Percentiles rank a stretch among this genome's conserved stretches.
These are phyloP conservation scores for Geotrichum reessii DNA, from an alignment of 1,139 yeast species.

Conservation along the genomic window DNA sequence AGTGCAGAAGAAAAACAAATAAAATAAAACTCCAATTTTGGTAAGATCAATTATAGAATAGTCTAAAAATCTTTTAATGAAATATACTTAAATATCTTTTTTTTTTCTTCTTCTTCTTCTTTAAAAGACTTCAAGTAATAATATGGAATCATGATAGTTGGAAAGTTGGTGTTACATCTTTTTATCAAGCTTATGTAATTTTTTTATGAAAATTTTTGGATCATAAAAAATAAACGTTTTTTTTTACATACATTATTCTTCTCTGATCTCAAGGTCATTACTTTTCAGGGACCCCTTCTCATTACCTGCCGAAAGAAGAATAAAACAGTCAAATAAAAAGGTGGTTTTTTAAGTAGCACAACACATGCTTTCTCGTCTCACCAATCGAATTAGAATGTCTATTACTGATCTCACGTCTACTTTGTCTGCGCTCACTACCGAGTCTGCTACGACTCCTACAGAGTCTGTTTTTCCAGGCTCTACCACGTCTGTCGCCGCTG, in stretches of 20 bases:
- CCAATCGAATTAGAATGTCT: neutral
- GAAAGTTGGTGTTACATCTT: neutral
- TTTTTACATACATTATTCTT: too few relatives aligned
- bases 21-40: too few relatives aligned
- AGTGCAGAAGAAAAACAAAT: conserved; percentile 33
- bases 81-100: neutral
- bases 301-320: too few relatives aligned
- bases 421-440: neutral
- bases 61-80: neutral
- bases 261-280: too few relatives aligned
- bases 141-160: neutral
- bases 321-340: too few relatives aligned
- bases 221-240: neutral
- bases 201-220: neutral
- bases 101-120: too few relatives aligned
- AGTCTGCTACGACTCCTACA: neutral
- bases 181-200: neutral
- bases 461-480: neutral
- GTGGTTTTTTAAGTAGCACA: neutral
- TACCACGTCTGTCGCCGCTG: conserved; percentile 16
- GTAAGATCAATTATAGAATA: neutral
- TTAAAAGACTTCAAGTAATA: too few relatives aligned
- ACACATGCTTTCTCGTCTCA: neutral
- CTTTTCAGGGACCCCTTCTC: neutral
- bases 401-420: neutral